Percentiles rank a stretch among this genome's conserved stretches.
phyloP scores from a whole-genome alignment of 768 basidiomycete genomes.

The Russula compacta region DNA sequence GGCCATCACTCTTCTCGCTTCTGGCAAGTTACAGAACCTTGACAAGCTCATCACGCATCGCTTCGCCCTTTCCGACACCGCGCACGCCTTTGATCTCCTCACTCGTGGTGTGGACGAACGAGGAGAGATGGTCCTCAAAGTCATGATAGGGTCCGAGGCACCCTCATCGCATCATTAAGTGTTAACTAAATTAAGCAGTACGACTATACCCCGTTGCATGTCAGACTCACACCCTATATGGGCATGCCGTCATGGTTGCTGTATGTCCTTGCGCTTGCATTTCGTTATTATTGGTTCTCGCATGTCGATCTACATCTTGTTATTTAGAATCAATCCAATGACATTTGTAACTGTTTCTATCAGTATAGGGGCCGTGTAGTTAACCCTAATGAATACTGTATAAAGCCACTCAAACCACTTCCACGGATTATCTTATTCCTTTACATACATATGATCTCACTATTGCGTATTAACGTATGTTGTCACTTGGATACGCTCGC shows the following conservation, averaged over 20 bases:
- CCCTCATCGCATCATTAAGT: constrained; percentile 4
- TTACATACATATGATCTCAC: not conserved
- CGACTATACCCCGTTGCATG: constrained; percentile 16
- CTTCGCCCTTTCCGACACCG: constrained; percentile 53
- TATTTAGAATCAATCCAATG: constrained; percentile 9
- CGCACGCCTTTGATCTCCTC: constrained; percentile 76
- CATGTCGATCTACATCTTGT: constrained; percentile 2
- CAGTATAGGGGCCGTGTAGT: not conserved
- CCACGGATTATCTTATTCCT: not conserved
- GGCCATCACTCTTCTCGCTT: constrained; percentile 61
- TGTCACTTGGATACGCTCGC: no score
- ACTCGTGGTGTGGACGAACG: constrained; percentile 66
- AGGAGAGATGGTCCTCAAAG: constrained; percentile 81
- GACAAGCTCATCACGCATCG: constrained; percentile 76
- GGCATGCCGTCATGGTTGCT: not conserved
- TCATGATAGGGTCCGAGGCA: constrained; percentile 53
- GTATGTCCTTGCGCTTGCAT: not conserved
- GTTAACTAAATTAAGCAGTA: constrained; percentile 6
- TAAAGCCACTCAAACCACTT: no score
- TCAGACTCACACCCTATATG: not conserved
- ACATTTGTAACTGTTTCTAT: not conserved
- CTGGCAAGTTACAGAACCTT: constrained; percentile 54
- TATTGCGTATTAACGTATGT: not conserved
- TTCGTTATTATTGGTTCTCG: constrained; percentile 6
- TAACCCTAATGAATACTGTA: no score